A percentile compares a stretch with the other conserved stretches of the same genome.
Evolutionary conservation across 768 basidiomycete genomes (phyloP).

Genomic region (Lepiota venenata): DNA sequence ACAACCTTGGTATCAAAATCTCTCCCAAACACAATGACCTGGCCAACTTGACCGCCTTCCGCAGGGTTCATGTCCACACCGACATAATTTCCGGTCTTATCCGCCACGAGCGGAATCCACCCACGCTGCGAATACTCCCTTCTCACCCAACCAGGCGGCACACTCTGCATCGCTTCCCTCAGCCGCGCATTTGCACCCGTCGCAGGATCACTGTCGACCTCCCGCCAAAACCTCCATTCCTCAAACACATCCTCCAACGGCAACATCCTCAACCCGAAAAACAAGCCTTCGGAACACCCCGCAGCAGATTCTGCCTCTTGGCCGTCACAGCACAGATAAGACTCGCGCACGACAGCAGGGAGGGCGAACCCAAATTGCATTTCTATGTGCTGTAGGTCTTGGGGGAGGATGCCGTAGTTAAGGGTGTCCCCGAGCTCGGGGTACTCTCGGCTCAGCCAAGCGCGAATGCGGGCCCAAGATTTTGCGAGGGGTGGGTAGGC

Average conservation of each 20-base stretch:
- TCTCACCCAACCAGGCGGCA: constrained; percentile 88
- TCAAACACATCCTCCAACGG: constrained; percentile 91
- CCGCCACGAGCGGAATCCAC: constrained; percentile 94
- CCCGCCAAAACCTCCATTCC: constrained; percentile 97
- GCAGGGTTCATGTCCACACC: constrained; percentile 92
- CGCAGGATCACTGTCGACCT: constrained; percentile 83
- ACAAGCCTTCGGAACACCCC: constrained; percentile 86
- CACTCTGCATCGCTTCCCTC: constrained; percentile 76
- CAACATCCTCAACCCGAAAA: constrained; percentile 92
- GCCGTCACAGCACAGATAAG: constrained; percentile 84
- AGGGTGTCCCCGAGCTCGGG: constrained; percentile 95
- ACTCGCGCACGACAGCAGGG: constrained; percentile 86
- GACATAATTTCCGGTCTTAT: constrained; percentile 94
- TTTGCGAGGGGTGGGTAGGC: constrained; percentile 75
- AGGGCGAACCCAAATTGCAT: constrained; percentile 81
- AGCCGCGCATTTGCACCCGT: constrained; percentile 80
- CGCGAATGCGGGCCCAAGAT: constrained; percentile 82
- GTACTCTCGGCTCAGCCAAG: constrained; percentile 83
- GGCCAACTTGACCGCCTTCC: constrained; percentile 72
- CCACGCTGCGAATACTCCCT: constrained; percentile 89
- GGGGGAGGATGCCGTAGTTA: constrained; percentile 83
- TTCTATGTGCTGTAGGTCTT: constrained; percentile 79
- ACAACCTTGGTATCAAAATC: constrained; percentile 99
- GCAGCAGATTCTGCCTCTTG: constrained; percentile 91
- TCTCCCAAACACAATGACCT: constrained; percentile 98